Conservation (phyloP, 495 filamentous ascomycete species). For the Pyrenopolyporus hunteri region DNA sequence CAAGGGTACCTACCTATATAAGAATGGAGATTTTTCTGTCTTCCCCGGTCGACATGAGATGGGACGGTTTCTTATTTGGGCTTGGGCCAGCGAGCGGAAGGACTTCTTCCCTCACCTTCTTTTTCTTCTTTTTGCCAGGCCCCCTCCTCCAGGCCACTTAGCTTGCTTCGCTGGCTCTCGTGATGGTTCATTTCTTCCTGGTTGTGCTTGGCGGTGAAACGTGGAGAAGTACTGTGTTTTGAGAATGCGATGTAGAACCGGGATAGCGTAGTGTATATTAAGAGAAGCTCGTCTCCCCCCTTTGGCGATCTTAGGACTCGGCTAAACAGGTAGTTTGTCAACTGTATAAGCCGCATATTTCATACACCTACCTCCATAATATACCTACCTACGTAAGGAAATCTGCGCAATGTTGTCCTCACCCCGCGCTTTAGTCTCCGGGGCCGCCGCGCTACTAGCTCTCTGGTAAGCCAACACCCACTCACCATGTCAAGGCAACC, state of each 20-base stretch:
- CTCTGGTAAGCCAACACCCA: conserved; percentile 20
- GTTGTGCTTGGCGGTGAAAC: background rate
- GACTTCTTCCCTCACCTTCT: conserved; percentile 3
- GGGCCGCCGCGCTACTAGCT: conserved; percentile 19
- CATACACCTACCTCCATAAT: background rate
- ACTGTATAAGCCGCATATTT: background rate
- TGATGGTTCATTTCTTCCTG: background rate
- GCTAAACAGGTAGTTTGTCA: background rate
- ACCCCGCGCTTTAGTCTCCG: conserved; percentile 10
- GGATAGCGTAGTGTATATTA: too few species aligned
- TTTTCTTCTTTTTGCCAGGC: background rate
- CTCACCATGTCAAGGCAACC: background rate
- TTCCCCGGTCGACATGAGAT: conserved; percentile 7
- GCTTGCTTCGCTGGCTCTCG: background rate
- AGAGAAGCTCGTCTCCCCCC: background rate
- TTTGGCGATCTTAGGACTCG: background rate
- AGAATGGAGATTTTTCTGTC: background rate
- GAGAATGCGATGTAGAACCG: too few species aligned
- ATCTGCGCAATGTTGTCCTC: conserved; percentile 27
- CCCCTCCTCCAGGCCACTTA: background rate
- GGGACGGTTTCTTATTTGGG: conserved; percentile 17
- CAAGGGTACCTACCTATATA: background rate
- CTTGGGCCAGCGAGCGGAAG: background rate
- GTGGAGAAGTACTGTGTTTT: too few species aligned
- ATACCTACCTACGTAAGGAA: too few species aligned